Evolutionary conservation across 2,329 filamentous ascomycete species (phyloP).

Genomic region (Neopestalotiopsis sp.): DNA sequence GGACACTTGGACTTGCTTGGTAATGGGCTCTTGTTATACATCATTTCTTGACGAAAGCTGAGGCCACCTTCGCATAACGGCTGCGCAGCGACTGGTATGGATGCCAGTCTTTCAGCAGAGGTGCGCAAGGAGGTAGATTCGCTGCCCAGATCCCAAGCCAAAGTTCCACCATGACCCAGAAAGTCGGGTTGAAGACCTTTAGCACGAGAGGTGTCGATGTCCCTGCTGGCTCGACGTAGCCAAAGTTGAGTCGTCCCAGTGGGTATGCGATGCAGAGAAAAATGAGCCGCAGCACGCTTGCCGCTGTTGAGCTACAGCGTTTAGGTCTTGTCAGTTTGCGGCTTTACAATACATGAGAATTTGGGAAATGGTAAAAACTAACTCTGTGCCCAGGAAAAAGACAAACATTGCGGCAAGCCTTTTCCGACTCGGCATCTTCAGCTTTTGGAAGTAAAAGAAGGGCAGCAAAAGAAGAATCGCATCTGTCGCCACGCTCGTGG

Average conservation of each 20-base stretch:
- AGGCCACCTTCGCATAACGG: neutral
- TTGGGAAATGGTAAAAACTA: neutral
- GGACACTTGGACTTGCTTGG: too few relatives aligned
- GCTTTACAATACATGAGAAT: neutral
- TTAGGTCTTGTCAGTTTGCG: neutral
- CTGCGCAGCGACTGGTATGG: neutral
- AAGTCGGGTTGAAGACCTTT: conserved; percentile 21
- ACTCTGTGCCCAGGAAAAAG: neutral
- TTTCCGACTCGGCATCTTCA: neutral
- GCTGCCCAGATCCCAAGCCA: conserved; percentile 21
- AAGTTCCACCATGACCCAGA: conserved; percentile 25
- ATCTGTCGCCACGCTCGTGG: neutral
- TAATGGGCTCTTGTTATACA: too few relatives aligned
- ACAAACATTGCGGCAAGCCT: neutral
- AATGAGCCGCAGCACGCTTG: neutral
- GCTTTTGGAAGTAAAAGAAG: neutral
- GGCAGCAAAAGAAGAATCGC: neutral
- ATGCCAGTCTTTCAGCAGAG: neutral
- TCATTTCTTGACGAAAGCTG: too few relatives aligned
- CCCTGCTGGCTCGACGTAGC: neutral
- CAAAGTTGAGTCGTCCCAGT: neutral
- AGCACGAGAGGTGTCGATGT: conserved; percentile 9
- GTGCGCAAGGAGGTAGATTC: conserved; percentile 17
- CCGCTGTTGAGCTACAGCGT: neutral
- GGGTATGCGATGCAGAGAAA: neutral